A percentile compares a stretch with the other conserved stretches of the same genome.
Conservation (phyloP, 2,329 filamentous ascomycete genomes). For the Gnomoniopsis smithogilvyi region DNA sequence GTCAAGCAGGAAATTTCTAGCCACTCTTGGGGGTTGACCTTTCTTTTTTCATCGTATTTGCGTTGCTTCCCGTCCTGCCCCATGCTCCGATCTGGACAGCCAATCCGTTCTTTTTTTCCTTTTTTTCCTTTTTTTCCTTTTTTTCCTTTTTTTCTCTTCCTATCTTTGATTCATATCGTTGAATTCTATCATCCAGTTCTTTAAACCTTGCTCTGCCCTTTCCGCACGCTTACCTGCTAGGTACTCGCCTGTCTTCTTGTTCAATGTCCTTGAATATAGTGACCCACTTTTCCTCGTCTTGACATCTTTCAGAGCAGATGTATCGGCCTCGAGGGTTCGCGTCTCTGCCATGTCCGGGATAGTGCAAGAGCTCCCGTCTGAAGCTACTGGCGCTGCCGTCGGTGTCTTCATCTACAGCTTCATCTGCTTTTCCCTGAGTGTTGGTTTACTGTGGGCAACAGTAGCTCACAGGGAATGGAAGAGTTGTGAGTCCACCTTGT, state of each 20-base stretch:
- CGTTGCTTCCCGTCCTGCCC: neutral
- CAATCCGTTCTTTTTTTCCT: neutral
- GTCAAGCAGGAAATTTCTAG: neutral
- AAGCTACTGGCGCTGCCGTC: constrained; percentile 11
- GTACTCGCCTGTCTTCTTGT: neutral
- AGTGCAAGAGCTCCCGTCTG: constrained; percentile 10
- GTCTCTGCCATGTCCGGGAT: constrained; percentile 11
- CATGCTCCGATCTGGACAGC: neutral
- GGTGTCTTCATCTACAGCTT: constrained; percentile 15
- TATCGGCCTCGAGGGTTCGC: constrained; percentile 1
- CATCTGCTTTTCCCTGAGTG: constrained; percentile 11
- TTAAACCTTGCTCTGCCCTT: neutral
- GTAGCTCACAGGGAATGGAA: constrained; percentile 27
- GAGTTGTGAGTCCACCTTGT: constrained; percentile 34
- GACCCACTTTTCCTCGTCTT: constrained; percentile 1
- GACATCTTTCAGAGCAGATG: neutral
- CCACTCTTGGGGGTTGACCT: neutral
- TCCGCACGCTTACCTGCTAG: too few species aligned
- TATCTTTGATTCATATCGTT: neutral
- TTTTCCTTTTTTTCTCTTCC: neutral
- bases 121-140: neutral
- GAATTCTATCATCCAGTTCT: neutral
- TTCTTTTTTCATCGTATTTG: constrained; percentile 1
- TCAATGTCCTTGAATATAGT: neutral
- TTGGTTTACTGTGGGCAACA: constrained; percentile 12